Percentiles rank a stretch among this genome's conserved stretches.
Conservation (phyloP, 805 yeast genomes). For the Millerozyma acaciae region DNA sequence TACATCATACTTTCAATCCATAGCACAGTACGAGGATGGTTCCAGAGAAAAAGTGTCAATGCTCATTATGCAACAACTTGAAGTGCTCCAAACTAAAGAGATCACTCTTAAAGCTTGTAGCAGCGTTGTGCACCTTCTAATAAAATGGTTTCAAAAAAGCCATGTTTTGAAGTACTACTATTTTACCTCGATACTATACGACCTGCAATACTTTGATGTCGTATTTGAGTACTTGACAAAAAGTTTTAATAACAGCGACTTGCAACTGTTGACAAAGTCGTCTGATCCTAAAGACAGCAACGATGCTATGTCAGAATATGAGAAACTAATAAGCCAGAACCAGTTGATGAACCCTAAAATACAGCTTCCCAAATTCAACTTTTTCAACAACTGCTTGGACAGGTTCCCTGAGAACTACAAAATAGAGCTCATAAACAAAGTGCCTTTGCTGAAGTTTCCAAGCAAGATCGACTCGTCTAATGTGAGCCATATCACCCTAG, state of each 20-base stretch:
- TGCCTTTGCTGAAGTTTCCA: conserved; percentile 25
- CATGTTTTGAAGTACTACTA: conserved; percentile 81
- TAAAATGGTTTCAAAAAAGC: conserved; percentile 74
- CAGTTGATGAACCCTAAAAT: conserved; percentile 38
- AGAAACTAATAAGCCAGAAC: conserved; percentile 32
- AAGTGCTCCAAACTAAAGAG: conserved; percentile 59
- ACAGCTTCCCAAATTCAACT: conserved; percentile 27
- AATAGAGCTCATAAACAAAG: conserved; percentile 28
- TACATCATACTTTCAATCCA: conserved; percentile 19
- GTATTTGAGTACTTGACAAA: conserved; percentile 30
- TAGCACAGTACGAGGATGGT: conserved; percentile 7
- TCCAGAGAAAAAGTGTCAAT: conserved; percentile 18
- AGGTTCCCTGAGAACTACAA: conserved; percentile 11
- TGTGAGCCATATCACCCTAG: conserved; percentile 24
- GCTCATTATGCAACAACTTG: conserved; percentile 42
- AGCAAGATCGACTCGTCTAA: conserved; percentile 21
- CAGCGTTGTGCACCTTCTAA: conserved; percentile 47
- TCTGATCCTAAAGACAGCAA: conserved; percentile 5
- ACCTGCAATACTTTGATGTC: conserved; percentile 51
- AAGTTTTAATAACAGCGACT: conserved; percentile 32
- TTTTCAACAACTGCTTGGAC: conserved; percentile 34
- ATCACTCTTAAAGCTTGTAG: conserved; percentile 56
- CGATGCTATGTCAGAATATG: conserved; percentile 25
- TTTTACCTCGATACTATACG: conserved; percentile 67
- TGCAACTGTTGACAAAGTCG: conserved; percentile 20